Evolutionary conservation across 1,284 basidiomycete species (phyloP), one percentile per base, ranked within the genome.

Genomic region (Hymenochaete sp.): DNA sequence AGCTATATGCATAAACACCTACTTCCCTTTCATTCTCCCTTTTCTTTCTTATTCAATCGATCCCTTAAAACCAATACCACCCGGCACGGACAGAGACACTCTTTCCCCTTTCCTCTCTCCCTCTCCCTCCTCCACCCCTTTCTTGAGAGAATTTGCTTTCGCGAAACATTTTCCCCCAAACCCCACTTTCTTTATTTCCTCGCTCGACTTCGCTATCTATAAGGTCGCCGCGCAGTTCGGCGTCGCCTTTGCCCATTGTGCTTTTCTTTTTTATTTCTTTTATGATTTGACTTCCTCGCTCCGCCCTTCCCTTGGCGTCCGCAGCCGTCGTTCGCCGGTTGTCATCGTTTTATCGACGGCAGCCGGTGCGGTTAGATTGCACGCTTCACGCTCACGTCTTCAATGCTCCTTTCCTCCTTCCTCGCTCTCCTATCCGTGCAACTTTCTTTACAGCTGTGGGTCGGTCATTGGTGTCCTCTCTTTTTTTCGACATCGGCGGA

Each of bases 221-320:
- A 45, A 49, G 47, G 47, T 28, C 38, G 18, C 47, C 47, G 47
- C 47, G 38, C 42, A 11, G 45, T 42, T 19, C 47, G 47, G 43
- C 27, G 38, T 22, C 28, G 38, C 38, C 42, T 49, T n/a, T 18
- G 39, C 38, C 28, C 28, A 9, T 31, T 14, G 14, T 14, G 28
- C 9, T 31, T 9, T 31, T 10, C 14, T 31, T 14, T 31, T 31
- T 31, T 10, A 31, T 31, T 31, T 14, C 28, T 31, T 31, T 9
- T 31, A 9, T 31, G 28, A 9, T 31, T 31, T 31, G 14, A 10
- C 28, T 14, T 31, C 28, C 28, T 31, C 28, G 10, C n/a, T n/a
- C n/a, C n/a, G n/a, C n/a, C n/a, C n/a, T n/a, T n/a, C n/a, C n/a
- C n/a, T n/a, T n/a, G n/a, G n/a, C n/a, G n/a, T n/a, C n/a, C n/a